These are phyloP conservation scores for Diatrype stigma DNA, from an alignment of 2,329 filamentous ascomycete species.

Conservation along the genomic window DNA sequence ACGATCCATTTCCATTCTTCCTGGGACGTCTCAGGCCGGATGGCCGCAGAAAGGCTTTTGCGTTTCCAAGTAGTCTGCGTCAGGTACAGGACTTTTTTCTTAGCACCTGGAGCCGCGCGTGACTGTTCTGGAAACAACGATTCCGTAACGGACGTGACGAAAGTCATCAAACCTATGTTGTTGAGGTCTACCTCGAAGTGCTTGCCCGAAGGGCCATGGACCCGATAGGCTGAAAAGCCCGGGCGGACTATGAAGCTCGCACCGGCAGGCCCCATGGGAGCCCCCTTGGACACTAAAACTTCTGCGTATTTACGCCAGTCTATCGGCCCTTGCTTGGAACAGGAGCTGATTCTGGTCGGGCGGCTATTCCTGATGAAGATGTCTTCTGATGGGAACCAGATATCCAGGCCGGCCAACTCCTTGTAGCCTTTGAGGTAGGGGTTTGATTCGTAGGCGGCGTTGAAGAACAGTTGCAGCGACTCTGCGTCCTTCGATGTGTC, in stretches of 20 bases:
- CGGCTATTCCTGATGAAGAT: conserved; percentile 9
- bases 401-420: conserved; percentile 5
- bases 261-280: no score
- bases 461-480: no score
- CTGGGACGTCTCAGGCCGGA: conserved; percentile 20
- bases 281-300: neutral
- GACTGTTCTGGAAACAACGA: neutral
- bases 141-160: conserved; percentile 3
- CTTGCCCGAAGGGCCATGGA: neutral
- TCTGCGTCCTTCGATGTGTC: no score
- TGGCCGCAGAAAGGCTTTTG: conserved; percentile 3
- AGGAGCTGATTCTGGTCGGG: no score
- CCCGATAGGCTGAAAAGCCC: conserved; percentile 11
- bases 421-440: no score
- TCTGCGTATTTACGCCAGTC: conserved; percentile 8
- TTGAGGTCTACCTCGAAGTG: conserved; percentile 3
- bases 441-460: no score
- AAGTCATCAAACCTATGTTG: neutral
- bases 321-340: neutral
- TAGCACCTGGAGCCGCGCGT: neutral
- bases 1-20: conserved; percentile 21
- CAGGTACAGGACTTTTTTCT: conserved; percentile 8
- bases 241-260: conserved; percentile 16
- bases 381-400: conserved; percentile 14
- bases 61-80: conserved; percentile 3